Evolutionary conservation across 2,329 filamentous ascomycete species (phyloP).

Genomic region (Alternaria longipes): DNA sequence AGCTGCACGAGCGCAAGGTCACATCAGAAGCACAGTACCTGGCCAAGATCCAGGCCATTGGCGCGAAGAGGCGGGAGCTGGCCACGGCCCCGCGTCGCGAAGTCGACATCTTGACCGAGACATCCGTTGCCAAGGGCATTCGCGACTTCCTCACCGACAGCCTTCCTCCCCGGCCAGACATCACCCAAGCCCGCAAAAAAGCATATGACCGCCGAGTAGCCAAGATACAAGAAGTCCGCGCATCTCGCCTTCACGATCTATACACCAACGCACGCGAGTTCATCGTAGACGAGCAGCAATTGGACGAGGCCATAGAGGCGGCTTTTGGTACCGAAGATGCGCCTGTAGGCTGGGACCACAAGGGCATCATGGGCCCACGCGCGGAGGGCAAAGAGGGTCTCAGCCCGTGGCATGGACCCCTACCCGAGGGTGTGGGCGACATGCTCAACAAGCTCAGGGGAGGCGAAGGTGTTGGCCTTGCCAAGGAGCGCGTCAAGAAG

Average conservation of each 20-base stretch:
- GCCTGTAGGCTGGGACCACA: slow-evolving; percentile 52
- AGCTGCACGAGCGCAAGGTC: slow-evolving; percentile 65
- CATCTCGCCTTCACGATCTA: slow-evolving; percentile 80
- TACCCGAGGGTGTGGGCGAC: slow-evolving; percentile 46
- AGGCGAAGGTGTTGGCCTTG: slow-evolving; percentile 53
- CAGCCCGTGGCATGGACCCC: slow-evolving; percentile 44
- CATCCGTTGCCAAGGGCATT: slow-evolving; percentile 41
- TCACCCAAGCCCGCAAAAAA: slow-evolving; percentile 40
- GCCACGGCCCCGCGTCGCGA: slow-evolving; percentile 73
- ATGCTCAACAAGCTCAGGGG: slow-evolving; percentile 48
- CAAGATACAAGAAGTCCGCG: slow-evolving; percentile 67
- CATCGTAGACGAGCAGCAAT: slow-evolving; percentile 81
- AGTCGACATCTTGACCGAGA: slow-evolving; percentile 59
- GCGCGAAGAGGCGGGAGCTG: slow-evolving; percentile 60
- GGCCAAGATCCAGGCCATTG: slow-evolving; percentile 39
- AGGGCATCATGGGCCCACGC: slow-evolving; percentile 31
- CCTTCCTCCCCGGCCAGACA: slow-evolving; percentile 36
- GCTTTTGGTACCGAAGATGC: slow-evolving; percentile 73
- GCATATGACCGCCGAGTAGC: slow-evolving; percentile 55
- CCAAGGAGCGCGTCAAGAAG: slow-evolving; percentile 67
- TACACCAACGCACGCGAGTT: slow-evolving; percentile 90
- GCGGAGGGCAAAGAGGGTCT: slow-evolving; percentile 34
- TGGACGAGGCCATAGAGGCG: slow-evolving; percentile 76
- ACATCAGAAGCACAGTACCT: slow-evolving; percentile 33
- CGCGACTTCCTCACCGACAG: slow-evolving; percentile 47